Percentiles rank a stretch among this genome's conserved stretches.
phyloP scores from a whole-genome alignment of 2,329 filamentous ascomycete genomes.

The Sporothrix pseudoabietina region DNA sequence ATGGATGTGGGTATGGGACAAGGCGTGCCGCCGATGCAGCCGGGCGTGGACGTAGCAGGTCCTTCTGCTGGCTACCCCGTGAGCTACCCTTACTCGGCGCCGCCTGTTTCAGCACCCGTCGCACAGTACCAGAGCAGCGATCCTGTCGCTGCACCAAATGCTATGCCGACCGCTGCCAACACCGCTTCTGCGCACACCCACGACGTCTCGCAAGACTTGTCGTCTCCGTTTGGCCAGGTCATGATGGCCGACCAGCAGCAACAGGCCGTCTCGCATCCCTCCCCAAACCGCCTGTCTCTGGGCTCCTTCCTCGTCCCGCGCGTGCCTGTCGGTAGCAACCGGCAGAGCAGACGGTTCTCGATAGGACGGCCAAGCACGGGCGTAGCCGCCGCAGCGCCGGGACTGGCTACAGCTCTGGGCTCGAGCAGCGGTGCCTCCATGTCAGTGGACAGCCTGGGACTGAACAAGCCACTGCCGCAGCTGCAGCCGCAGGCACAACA shows the following conservation, averaged over 20 bases:
- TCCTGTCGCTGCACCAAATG: neutral
- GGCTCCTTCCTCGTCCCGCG: slow-evolving; percentile 49
- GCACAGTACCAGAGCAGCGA: slow-evolving; percentile 10
- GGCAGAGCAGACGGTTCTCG: slow-evolving; percentile 33
- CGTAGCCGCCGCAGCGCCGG: neutral
- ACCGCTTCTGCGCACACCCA: neutral
- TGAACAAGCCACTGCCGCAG: slow-evolving; percentile 25
- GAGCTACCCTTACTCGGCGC: slow-evolving; percentile 48
- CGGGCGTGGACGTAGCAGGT: neutral
- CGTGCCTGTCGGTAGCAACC: slow-evolving; percentile 44
- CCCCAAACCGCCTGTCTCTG: slow-evolving; percentile 47
- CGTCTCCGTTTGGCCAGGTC: neutral
- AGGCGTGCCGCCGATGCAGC: neutral
- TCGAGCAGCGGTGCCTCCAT: neutral
- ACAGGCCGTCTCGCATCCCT: neutral
- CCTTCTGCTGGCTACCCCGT: slow-evolving; percentile 18
- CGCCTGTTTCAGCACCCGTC: neutral
- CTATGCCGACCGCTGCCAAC: neutral
- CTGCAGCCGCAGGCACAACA: slow-evolving; percentile 35
- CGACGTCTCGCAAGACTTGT: neutral
- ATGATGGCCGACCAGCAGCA: neutral
- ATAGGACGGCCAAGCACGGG: slow-evolving; percentile 7
- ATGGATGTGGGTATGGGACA: no score
- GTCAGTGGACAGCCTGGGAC: neutral
- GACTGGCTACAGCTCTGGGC: neutral